Conservation (phyloP, 352 stramenopile species). For the Globisporangium yorkense region DNA sequence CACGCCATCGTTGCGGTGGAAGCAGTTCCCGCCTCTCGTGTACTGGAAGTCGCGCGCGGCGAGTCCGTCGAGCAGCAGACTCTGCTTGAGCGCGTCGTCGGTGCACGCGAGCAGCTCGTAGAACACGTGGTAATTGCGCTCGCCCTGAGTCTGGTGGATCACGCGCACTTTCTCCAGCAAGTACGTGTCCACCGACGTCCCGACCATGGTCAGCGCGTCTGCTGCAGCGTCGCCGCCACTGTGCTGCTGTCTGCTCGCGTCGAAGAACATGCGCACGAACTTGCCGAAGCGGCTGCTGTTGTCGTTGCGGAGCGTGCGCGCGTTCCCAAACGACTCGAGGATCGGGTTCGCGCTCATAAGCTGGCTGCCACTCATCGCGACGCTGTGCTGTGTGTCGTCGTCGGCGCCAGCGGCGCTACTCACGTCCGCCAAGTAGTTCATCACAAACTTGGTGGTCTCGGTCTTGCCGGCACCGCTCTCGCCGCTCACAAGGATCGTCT, state of each 20-base stretch:
- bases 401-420: slow-evolving; percentile 10
- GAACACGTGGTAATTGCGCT: slow-evolving; percentile 83
- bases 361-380: slow-evolving; percentile 39
- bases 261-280: slow-evolving; percentile 87
- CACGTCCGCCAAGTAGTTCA: slow-evolving; percentile 57
- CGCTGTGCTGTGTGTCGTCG: slow-evolving; percentile 2
- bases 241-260: slow-evolving; percentile 14
- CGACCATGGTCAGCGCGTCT: slow-evolving; percentile 49
- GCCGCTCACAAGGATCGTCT: slow-evolving; percentile 41
- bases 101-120: slow-evolving; percentile 68
- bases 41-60: slow-evolving; percentile 56
- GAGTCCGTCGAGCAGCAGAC: slow-evolving; percentile 33
- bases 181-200: slow-evolving; percentile 82
- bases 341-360: slow-evolving; percentile 84
- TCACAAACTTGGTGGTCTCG: slow-evolving; percentile 66
- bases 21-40: slow-evolving; percentile 58
- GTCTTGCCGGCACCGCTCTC: slow-evolving; percentile 46
- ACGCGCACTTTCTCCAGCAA: slow-evolving; percentile 91
- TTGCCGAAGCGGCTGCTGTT: slow-evolving; percentile 86
- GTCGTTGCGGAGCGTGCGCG: slow-evolving; percentile 69
- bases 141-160: slow-evolving; percentile 60
- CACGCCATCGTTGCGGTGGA: slow-evolving; percentile 56
- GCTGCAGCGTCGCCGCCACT: not conserved
- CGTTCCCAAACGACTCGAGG: slow-evolving; percentile 84
- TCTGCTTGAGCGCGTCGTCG: slow-evolving; percentile 32